These are phyloP conservation scores for Kalmusia sp. DNA, from an alignment of 2,329 filamentous ascomycete genomes.

Conservation along the genomic window DNA sequence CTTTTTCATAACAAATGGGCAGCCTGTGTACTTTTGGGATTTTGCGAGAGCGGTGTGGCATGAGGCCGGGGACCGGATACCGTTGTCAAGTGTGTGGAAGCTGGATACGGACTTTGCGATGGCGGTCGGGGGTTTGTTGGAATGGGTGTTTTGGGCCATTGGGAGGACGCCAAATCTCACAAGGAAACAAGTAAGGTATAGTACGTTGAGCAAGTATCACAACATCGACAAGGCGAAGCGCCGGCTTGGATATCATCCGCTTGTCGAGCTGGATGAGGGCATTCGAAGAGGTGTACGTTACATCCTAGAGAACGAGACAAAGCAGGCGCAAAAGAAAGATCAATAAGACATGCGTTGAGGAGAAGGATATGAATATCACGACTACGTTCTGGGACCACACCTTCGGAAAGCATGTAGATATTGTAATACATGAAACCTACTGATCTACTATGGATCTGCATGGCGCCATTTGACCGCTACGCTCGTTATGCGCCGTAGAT, in stretches of 20 bases:
- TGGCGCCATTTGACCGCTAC: background rate
- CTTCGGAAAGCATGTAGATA: background rate
- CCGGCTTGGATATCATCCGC: conserved; percentile 72
- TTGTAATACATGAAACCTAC: conserved; percentile 1
- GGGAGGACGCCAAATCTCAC: conserved; percentile 56
- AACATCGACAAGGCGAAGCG: conserved; percentile 77
- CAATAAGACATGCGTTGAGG: conserved; percentile 30
- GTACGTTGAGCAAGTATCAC: conserved; percentile 79
- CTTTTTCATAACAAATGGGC: conserved; percentile 60
- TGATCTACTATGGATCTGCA: background rate
- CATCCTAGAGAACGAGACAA: conserved; percentile 42
- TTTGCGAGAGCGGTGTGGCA: conserved; percentile 57
- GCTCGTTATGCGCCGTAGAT: background rate
- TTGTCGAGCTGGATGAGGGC: conserved; percentile 72
- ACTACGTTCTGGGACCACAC: background rate
- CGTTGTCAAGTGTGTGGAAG: conserved; percentile 51
- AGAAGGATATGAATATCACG: background rate
- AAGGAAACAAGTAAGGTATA: conserved; percentile 64
- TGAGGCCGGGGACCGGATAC: conserved; percentile 49
- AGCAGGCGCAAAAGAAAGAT: conserved; percentile 42
- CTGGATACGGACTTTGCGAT: conserved; percentile 51
- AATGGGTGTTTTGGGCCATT: conserved; percentile 54
- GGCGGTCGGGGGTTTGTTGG: conserved; percentile 52
- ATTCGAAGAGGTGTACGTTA: conserved; percentile 54
- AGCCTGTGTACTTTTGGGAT: conserved; percentile 60